Evolutionary conservation across 371 early-diverging fungal genomes (phyloP), one percentile per base, ranked within the genome.

Genomic region (Mucor velutinosus): DNA sequence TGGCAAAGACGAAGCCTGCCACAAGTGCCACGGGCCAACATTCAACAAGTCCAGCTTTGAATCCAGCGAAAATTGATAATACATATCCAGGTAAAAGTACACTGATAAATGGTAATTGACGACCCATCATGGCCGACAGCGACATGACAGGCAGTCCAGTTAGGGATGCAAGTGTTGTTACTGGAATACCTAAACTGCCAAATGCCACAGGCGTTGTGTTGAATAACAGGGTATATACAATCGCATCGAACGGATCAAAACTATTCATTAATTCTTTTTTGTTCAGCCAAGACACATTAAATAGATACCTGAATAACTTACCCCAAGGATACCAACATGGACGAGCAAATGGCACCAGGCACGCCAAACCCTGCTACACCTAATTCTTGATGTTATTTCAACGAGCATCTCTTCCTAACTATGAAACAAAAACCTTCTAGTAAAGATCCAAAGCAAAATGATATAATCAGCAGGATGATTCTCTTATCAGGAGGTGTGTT

Each of bases 311-410:
- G 19, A 7, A 41, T 5, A 19, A 7, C 39, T 59, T 75, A 78
- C 79, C 83, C 78, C 41, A 83, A 58, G 10, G 77, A 77, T 11
- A 80, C 78, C 75, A 83, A n/a, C 23, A 83, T 67, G 0, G 82
- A 78, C 0, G 82, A 79, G 35, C 79, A 79, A 41, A 82, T 82
- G 17, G 82, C 82, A 51, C 79, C 82, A 21, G 82, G 82, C 7
- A 78, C 79, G 60, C 82, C 82, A 58, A 82, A 82, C 7, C 82
- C 82, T 14, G 79, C 77, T 29, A 77, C 77, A 58, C 79, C 78
- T 73, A 19, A 10, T n/a, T 27, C 1, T 21, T 37, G 1, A 30
- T 7, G 4, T 25, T 15, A 27, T 14, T 43, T 30, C 37, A 25
- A 1, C 12, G 30, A 12, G 39, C 14, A 25, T 21, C 17, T 45